Base-by-base conservation (phyloP, 176 grass and related monocot genomes). In the Tuctoria greenei region DNA sequence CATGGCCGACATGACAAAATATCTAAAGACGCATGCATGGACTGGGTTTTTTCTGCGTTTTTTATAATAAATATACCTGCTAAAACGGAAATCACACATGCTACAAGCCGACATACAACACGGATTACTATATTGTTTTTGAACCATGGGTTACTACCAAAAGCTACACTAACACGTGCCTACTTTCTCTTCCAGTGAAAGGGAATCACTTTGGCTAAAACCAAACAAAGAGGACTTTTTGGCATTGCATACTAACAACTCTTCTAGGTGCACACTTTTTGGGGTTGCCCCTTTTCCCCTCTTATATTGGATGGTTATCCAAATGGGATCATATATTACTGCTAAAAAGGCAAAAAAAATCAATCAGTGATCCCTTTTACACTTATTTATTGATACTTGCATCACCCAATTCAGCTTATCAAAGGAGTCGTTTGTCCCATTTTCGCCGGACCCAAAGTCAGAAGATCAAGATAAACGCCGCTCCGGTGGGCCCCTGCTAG, bases 351-450 rank as follows among this genome's bases (percentile, higher is more conserved):
- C 6, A 23, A 60, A 20, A 80, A 23, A 60, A 20, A 80, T 63
- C 44, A 28, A 45, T 50, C 51, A 62, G 11, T 41, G 35, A 43
- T 43, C 28, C 66, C 9, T 14, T 8, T 61, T 40, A 39, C 36
- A 13, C 51, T 64, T 76, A 5, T 76, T 75, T 60, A 67, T 66
- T 62, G n/a, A 26, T 15, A 38, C 20, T 36, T 35, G 6, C 39
- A 9, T 59, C 59, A 44, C 64, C 46, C 46, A 64, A 64, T 39
- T 76, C 78, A 71, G 72, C 72, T 71, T 57, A 67, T 86, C 72
- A 34, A 55, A 82, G 80, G 45, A 49, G 37, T 49, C 5, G 45
- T n/a, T 57, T 57, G 64, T 69, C 57, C 24, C 54, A 74, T 68
- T 11, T 11, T 69, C 67, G 55, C 43, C 52, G 74, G 60, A 44